Base-by-base conservation (phyloP, 139 green algal species). In the Asterochloris sp. region DNA sequence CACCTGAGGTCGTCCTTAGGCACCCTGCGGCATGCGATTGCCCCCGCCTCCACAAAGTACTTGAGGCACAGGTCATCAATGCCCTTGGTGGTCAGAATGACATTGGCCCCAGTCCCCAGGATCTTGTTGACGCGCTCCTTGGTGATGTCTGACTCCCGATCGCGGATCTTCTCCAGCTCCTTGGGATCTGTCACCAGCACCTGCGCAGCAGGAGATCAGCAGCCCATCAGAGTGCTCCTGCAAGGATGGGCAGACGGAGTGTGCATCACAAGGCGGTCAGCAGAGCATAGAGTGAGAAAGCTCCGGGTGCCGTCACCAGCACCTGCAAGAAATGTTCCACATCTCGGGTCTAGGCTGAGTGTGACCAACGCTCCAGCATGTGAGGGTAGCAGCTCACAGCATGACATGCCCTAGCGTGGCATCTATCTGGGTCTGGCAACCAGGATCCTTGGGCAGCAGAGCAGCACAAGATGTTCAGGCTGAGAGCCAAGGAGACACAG, bases 61-160 rank as follows among this genome's bases (percentile, higher is more conserved):
- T 99, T 99, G 78, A 99, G 92, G 15, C 89, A 89, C 91, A 97
- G 96, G 90, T 99, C 97, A 83, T 99, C 97, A 82, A 99, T 99
- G 86, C 97, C 97, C 91, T 99, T 99, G 81, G 96, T 98, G 47
- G 96, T 99, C 60, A 99, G 87, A 62, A 99, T 93, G 13, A 99
- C 95, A 88, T 98, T 99, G 78, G 97, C 97, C 62, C 97, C 97
- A 29, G 96, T 89, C 14, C 90, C 93, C 21, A 99, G 86, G 71
- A 99, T 94, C 86, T 93, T 96, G 81, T 96, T 83, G 47, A 99
- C 96, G 69, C 96, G 91, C 85, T 98, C 94, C 89, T 96, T 97
- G 28, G 96, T 98, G 86, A 99, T 98, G 89, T 98, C 94, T 21
- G 85, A 82, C 92, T 99, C 97, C 78, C 96, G 91, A 80, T 98